Conservation (phyloP, 2,329 filamentous ascomycete genomes). For the Aspergillus sp. region DNA sequence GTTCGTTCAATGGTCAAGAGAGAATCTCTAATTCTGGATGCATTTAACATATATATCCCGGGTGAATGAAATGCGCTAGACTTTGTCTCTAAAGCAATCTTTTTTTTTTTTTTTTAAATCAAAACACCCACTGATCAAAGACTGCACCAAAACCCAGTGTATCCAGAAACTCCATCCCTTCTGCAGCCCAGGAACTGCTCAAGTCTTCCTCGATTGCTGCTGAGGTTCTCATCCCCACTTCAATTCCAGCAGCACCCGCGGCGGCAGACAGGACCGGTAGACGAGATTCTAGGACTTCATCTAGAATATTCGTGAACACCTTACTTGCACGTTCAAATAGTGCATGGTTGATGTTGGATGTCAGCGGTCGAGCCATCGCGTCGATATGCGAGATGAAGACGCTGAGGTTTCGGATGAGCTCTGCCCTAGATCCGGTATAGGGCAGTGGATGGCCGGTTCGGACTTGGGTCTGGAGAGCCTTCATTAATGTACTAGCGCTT, state of each 20-base stretch:
- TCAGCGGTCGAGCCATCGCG: slow-evolving; percentile 32
- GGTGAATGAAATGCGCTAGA: no score
- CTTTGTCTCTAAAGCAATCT: no score
- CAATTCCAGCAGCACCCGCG: slow-evolving; percentile 4
- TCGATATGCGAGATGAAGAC: slow-evolving; percentile 44
- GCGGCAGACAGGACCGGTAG: not conserved
- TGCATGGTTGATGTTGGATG: slow-evolving; percentile 21
- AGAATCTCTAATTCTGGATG: no score
- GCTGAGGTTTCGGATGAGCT: slow-evolving; percentile 40
- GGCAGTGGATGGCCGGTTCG: slow-evolving; percentile 30
- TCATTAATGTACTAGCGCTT: slow-evolving; percentile 26
- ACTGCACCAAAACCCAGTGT: slow-evolving; percentile 21
- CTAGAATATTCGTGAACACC: slow-evolving; percentile 25
- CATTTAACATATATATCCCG: no score
- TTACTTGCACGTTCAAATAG: slow-evolving; percentile 22
- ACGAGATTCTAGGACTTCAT: slow-evolving; percentile 26
- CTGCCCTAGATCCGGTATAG: slow-evolving; percentile 31
- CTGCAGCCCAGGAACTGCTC: slow-evolving; percentile 3
- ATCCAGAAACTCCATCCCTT: slow-evolving; percentile 23
- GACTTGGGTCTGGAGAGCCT: slow-evolving; percentile 25
- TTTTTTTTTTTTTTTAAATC: not conserved
- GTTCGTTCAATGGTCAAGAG: no score
- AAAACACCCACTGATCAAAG: slow-evolving; percentile 25
- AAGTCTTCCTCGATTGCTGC: not conserved
- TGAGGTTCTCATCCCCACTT: slow-evolving; percentile 4